phyloP scores from a whole-genome alignment of 805 yeast genomes.

The Scheffersomyces lignosus region DNA sequence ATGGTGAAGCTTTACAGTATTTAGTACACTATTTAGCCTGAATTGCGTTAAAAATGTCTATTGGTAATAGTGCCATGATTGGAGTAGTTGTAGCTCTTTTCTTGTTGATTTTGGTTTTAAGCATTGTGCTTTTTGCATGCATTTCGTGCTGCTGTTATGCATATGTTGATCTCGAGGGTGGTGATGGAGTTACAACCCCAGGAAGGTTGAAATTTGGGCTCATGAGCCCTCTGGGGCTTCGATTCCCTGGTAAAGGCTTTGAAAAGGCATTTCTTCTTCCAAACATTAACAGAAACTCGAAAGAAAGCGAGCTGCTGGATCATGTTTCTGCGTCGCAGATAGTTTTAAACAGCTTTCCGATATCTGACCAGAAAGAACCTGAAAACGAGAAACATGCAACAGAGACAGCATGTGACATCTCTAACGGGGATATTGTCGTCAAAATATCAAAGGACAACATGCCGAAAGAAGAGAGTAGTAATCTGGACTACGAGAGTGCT shows the following conservation, averaged over 20 bases:
- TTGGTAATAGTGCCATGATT: not conserved
- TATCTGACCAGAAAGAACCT: not conserved
- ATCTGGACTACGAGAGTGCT: slow-evolving; percentile 8
- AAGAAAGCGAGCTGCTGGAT: too few relatives aligned
- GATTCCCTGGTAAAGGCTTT: not conserved
- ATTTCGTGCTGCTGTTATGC: not conserved
- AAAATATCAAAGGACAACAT: not conserved
- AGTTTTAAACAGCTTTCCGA: not conserved
- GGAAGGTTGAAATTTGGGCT: not conserved
- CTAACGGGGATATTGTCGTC: not conserved
- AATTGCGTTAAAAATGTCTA: not conserved
- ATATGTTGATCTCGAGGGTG: not conserved
- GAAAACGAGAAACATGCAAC: not conserved
- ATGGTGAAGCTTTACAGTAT: too few relatives aligned
- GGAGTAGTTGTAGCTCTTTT: not conserved
- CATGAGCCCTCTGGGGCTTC: not conserved
- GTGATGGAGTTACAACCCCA: not conserved
- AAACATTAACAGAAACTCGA: not conserved
- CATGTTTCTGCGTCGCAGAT: too few relatives aligned
- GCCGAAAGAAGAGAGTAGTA: slow-evolving; percentile 1
- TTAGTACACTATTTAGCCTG: too few relatives aligned
- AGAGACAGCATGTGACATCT: too few relatives aligned
- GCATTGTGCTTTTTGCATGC: not conserved
- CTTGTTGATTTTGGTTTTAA: too few relatives aligned
- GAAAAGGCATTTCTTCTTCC: not conserved